These are phyloP conservation scores for Cordyceps javanica DNA, from an alignment of 2,329 filamentous ascomycete species.

Conservation along the genomic window DNA sequence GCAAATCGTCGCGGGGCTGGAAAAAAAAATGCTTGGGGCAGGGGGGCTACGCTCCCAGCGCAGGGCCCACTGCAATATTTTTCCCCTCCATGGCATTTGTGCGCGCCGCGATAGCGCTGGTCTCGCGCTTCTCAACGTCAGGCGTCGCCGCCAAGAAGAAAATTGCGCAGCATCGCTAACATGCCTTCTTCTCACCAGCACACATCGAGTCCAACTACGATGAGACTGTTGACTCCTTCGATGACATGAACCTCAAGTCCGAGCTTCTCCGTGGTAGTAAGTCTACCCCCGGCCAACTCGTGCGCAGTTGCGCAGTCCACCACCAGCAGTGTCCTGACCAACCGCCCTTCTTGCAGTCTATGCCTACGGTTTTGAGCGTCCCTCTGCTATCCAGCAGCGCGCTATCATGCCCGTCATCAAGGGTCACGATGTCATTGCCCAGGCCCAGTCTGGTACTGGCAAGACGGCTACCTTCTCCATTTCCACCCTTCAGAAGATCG, in stretches of 20 bases:
- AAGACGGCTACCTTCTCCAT: conserved; percentile 99
- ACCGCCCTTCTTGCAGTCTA: conserved; percentile 54
- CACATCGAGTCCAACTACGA: conserved; percentile 99
- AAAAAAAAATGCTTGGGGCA: conserved; percentile 9
- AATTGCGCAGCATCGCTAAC: conserved; percentile 15
- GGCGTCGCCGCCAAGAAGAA: not conserved
- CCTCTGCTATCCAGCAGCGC: conserved; percentile 99
- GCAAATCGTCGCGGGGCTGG: conserved; percentile 8
- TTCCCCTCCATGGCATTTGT: conserved; percentile 8
- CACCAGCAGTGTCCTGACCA: conserved; percentile 19
- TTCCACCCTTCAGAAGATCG: conserved; percentile 97
- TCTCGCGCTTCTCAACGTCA: not conserved
- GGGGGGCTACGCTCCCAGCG: not conserved
- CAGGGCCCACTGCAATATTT: conserved; percentile 9
- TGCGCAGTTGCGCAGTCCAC: conserved; percentile 7
- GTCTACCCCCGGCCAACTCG: conserved; percentile 19
- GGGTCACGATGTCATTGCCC: conserved; percentile 98
- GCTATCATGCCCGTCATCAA: conserved; percentile 99
- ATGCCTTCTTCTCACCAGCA: conserved; percentile 49
- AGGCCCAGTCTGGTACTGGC: conserved; percentile 98
- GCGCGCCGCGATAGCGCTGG: conserved; percentile 5
- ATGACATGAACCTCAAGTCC: conserved; percentile 93
- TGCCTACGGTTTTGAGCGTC: conserved; percentile 99
- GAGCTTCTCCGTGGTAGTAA: conserved; percentile 91
- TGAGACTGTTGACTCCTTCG: conserved; percentile 98